Conservation (phyloP, 2,329 filamentous ascomycete species). For the Westerdykella aurantiaca region DNA sequence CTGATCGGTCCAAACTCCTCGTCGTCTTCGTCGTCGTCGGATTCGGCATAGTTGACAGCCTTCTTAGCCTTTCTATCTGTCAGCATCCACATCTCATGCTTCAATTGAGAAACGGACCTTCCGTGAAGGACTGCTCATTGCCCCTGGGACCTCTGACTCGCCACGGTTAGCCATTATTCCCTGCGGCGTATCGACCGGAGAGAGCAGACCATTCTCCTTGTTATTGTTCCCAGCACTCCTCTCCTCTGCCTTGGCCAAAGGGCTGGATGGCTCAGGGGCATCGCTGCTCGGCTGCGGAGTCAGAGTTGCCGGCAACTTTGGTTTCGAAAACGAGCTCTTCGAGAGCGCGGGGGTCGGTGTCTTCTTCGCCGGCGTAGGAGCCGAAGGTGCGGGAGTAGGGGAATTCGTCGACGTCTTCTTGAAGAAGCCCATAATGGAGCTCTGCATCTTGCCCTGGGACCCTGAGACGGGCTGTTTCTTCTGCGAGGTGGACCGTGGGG, state of each 20-base stretch:
- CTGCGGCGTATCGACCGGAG: slow-evolving; percentile 32
- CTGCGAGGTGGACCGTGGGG: slow-evolving; percentile 38
- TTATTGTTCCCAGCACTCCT: slow-evolving; percentile 44
- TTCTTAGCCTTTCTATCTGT: slow-evolving; percentile 51
- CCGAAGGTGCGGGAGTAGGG: slow-evolving; percentile 36
- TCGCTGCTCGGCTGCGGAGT: slow-evolving; percentile 82
- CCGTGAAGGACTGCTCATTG: slow-evolving; percentile 68
- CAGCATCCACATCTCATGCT: slow-evolving; percentile 2
- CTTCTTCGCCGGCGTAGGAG: slow-evolving; percentile 21
- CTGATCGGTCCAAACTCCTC: slow-evolving; percentile 59
- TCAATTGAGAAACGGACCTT: slow-evolving; percentile 55
- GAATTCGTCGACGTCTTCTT: slow-evolving; percentile 53
- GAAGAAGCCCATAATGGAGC: slow-evolving; percentile 75
- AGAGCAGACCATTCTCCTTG: slow-evolving; percentile 48
- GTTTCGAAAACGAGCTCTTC: slow-evolving; percentile 30
- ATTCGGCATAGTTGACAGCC: slow-evolving; percentile 75
- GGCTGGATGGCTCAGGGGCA: slow-evolving; percentile 59
- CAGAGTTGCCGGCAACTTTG: slow-evolving; percentile 42
- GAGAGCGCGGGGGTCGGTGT: slow-evolving; percentile 20
- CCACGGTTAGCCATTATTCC: slow-evolving; percentile 40
- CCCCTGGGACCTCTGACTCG: slow-evolving; percentile 39
- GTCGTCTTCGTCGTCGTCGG: slow-evolving; percentile 68
- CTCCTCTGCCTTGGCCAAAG: slow-evolving; percentile 57
- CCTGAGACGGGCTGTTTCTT: slow-evolving; percentile 43
- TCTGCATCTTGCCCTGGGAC: slow-evolving; percentile 56